These are phyloP conservation scores for Trebouxia sp. DNA, from an alignment of 139 green algal genomes.

Conservation along the genomic window DNA sequence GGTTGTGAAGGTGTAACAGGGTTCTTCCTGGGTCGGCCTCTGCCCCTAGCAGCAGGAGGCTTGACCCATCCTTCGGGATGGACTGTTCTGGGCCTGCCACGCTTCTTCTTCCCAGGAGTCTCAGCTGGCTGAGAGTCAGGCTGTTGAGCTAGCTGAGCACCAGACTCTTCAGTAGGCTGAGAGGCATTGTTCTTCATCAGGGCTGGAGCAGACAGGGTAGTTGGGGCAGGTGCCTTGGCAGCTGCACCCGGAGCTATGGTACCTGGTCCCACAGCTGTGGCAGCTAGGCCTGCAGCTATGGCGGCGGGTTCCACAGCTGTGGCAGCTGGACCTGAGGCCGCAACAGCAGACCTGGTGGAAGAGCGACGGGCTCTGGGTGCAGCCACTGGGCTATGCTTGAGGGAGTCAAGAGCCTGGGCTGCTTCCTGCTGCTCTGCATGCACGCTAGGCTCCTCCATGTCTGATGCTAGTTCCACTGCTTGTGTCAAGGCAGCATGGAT, in stretches of 20 bases:
- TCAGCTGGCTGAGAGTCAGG: no score
- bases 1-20: no score
- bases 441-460: constrained; percentile 2
- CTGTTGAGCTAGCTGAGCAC: no score
- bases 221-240: no score
- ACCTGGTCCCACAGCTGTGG: no score
- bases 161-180: no score
- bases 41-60: no score
- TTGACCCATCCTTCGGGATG: no score
- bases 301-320: background rate
- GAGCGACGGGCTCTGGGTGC: background rate
- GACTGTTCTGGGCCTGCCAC: background rate
- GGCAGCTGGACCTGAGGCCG: background rate
- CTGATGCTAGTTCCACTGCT: constrained; percentile 6
- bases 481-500: constrained; percentile 11
- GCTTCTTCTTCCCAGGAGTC: background rate
- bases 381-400: background rate
- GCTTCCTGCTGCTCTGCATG: background rate
- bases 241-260: no score
- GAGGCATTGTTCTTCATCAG: no score
- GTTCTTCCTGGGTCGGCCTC: background rate
- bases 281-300: background rate
- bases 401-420: background rate
- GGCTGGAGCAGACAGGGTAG: no score
- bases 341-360: no score